These are phyloP conservation scores for Cymbopogon flexuosus DNA, from an alignment of 202 grass and related monocot genomes.

Conservation along the genomic window DNA sequence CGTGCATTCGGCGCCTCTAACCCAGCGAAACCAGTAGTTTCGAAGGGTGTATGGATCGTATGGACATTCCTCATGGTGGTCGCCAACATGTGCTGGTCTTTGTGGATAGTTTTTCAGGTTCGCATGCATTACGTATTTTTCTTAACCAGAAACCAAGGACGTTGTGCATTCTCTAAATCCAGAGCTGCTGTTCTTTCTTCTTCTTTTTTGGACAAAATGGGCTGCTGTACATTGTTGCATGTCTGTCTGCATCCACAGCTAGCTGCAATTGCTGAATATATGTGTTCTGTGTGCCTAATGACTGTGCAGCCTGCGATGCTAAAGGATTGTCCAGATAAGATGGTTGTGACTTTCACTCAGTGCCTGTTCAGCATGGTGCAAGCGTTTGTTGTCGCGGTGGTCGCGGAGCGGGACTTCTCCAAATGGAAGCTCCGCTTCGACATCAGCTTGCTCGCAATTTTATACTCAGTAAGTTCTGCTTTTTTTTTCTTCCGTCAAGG, in stretches of 20 bases:
- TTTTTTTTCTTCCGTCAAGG: no score
- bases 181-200: not conserved
- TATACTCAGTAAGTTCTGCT: constrained; percentile 25
- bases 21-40: not conserved
- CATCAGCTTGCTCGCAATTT: constrained; percentile 40
- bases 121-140: not conserved
- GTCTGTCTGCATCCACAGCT: not conserved
- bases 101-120: not conserved
- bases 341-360: not conserved
- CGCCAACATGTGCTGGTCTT: not conserved
- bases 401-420: constrained; percentile 45
- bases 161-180: not conserved
- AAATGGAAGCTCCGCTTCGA: constrained; percentile 54
- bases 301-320: not conserved
- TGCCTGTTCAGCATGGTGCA: constrained; percentile 32
- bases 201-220: no score
- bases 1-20: not conserved
- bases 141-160: not conserved
- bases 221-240: not conserved
- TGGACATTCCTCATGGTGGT: not conserved
- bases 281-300: not conserved
- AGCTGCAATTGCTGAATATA: not conserved
- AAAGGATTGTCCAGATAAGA: not conserved
- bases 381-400: constrained; percentile 37
- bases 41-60: not conserved